These are phyloP conservation scores for Solanum hybrid DNA, from an alignment of 305 asterid species.

Conservation along the genomic window DNA sequence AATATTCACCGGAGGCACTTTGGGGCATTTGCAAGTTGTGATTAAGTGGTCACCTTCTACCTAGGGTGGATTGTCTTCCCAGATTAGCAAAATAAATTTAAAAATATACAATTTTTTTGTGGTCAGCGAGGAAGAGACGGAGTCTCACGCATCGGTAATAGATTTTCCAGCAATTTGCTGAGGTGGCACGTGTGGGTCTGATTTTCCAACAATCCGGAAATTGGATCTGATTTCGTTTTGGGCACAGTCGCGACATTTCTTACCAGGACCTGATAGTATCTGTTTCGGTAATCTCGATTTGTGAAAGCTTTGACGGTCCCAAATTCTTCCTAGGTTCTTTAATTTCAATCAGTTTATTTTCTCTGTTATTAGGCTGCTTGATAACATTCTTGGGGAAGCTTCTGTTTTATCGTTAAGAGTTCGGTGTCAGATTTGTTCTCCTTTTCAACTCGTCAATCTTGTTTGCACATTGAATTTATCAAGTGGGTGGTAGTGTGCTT, in stretches of 20 bases:
- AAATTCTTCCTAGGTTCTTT: background rate
- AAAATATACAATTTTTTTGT: background rate
- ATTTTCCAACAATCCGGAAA: background rate
- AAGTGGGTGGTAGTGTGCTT: too few species aligned
- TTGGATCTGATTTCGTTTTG: background rate
- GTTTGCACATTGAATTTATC: too few species aligned
- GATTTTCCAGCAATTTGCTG: background rate
- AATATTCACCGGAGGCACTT: background rate
- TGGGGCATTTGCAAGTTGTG: background rate
- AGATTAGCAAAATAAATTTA: background rate
- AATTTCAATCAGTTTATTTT: too few species aligned
- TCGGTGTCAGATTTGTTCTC: too few species aligned
- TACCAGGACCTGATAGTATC: background rate
- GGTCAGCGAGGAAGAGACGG: background rate
- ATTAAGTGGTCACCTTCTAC: background rate
- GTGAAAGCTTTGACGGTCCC: background rate
- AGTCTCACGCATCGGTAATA: background rate
- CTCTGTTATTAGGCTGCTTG: background rate
- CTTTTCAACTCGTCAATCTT: too few species aligned
- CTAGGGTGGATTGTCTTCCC: background rate
- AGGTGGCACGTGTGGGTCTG: background rate
- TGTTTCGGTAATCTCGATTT: background rate
- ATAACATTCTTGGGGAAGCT: background rate
- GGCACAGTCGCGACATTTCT: background rate
- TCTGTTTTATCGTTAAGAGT: too few species aligned